Percentiles rank a stretch among this genome's conserved stretches.
Evolutionary conservation across 805 yeast genomes (phyloP).

Genomic region (Starmerella apis): DNA sequence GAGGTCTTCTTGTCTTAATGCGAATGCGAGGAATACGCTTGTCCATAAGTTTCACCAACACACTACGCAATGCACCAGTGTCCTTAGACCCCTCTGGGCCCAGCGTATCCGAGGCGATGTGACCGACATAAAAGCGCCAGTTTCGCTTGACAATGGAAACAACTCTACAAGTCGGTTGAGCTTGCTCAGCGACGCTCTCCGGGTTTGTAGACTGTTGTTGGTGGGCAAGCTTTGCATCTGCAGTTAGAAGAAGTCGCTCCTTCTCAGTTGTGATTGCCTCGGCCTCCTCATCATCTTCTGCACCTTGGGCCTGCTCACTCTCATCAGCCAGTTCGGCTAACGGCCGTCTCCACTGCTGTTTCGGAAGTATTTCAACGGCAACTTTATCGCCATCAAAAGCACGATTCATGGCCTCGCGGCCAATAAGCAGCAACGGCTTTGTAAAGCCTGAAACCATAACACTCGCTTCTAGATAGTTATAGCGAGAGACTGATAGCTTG

Average conservation of each 20-base stretch:
- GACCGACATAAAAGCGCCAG: conserved; percentile 96
- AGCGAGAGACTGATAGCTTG: conserved; percentile 63
- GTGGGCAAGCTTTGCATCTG: conserved; percentile 53
- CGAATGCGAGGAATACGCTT: conserved; percentile 75
- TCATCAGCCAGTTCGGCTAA: conserved; percentile 72
- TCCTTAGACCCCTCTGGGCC: conserved; percentile 27
- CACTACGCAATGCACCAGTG: conserved; percentile 61
- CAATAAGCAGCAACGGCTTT: conserved; percentile 71
- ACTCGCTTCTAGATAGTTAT: conserved; percentile 80
- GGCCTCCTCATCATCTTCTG: conserved; percentile 38
- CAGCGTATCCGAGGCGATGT: conserved; percentile 45
- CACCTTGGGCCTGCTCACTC: conserved; percentile 46
- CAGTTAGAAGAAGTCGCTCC: conserved; percentile 62
- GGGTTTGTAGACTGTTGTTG: conserved; percentile 25
- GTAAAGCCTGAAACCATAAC: conserved; percentile 62
- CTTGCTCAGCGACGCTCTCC: conserved; percentile 34
- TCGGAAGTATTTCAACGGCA: conserved; percentile 78
- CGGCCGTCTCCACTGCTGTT: conserved; percentile 78
- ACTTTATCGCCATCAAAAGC: conserved; percentile 88
- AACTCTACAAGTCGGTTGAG: conserved; percentile 88
- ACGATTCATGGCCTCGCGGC: conserved; percentile 76
- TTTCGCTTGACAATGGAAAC: conserved; percentile 82
- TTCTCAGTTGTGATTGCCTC: conserved; percentile 50
- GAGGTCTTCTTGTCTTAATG: conserved; percentile 77
- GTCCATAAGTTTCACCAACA: conserved; percentile 84